phyloP scores from a whole-genome alignment of 371 early-diverging fungal genomes.

The Gilbertella persicaria region DNA sequence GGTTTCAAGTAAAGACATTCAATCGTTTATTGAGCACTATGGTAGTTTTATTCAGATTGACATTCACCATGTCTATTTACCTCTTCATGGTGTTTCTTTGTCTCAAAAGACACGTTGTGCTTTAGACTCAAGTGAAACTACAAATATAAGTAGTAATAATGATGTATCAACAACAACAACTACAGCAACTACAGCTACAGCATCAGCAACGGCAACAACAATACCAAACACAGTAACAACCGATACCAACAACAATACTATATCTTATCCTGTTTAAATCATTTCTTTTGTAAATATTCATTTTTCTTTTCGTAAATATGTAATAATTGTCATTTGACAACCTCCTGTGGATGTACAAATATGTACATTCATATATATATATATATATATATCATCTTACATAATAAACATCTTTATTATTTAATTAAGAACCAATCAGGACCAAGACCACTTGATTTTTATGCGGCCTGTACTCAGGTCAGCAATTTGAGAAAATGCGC shows the following conservation, averaged over 20 bases:
- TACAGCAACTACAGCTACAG: too few species aligned
- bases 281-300: not conserved
- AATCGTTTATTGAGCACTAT: slow-evolving; percentile 22
- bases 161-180: not conserved
- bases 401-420: too few species aligned
- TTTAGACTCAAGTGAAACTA: not conserved
- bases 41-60: slow-evolving; percentile 20
- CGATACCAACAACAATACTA: too few species aligned
- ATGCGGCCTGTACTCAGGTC: slow-evolving; percentile 35
- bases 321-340: too few species aligned
- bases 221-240: too few species aligned
- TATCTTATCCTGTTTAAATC: too few species aligned
- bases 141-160: not conserved
- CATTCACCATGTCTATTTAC: slow-evolving; percentile 3
- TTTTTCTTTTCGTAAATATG: not conserved
- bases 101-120: not conserved
- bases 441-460: slow-evolving; percentile 39
- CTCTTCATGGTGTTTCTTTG: not conserved
- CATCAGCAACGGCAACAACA: too few species aligned
- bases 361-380: too few species aligned
- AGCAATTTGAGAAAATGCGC: slow-evolving; percentile 46
- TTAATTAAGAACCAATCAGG: not conserved
- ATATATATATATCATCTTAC: too few species aligned
- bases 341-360: too few species aligned
- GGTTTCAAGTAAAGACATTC: slow-evolving; percentile 25